Conservation (phyloP, 2,329 filamentous ascomycete species). For the Aspergillus carbonarius region DNA sequence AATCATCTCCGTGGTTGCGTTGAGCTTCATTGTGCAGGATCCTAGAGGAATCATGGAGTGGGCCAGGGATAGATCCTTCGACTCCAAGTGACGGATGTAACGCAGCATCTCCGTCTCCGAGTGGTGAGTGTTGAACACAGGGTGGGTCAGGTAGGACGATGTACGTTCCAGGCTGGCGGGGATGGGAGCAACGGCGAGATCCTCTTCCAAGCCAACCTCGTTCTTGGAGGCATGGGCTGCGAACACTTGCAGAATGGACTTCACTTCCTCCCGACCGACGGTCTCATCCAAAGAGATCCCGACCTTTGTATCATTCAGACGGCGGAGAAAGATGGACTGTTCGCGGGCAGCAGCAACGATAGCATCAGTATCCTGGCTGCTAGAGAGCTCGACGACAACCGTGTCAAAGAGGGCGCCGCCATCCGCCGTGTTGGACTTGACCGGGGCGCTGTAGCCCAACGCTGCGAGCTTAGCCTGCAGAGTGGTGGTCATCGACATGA, state of each 20-base stretch:
- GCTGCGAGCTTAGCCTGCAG: slow-evolving; percentile 64
- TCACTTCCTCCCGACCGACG: slow-evolving; percentile 56
- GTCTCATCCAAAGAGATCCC: slow-evolving; percentile 80
- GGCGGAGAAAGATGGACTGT: slow-evolving; percentile 62
- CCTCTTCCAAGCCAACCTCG: slow-evolving; percentile 33
- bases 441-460: slow-evolving; percentile 64
- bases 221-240: slow-evolving; percentile 43
- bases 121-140: slow-evolving; percentile 92
- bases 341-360: slow-evolving; percentile 53
- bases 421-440: slow-evolving; percentile 56
- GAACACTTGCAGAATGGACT: slow-evolving; percentile 59
- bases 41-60: slow-evolving; percentile 98
- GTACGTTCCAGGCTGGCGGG: slow-evolving; percentile 64
- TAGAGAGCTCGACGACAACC: slow-evolving; percentile 63
- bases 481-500: slow-evolving; percentile 68
- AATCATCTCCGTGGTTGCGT: slow-evolving; percentile 89
- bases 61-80: slow-evolving; percentile 88
- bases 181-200: slow-evolving; percentile 43
- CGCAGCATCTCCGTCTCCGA: slow-evolving; percentile 92
- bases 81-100: slow-evolving; percentile 90
- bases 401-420: slow-evolving; percentile 74
- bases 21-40: slow-evolving; percentile 98
- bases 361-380: slow-evolving; percentile 52
- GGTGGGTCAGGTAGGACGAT: slow-evolving; percentile 77
- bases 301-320: slow-evolving; percentile 60